A percentile compares a stretch with the other conserved stretches of the same genome.
These are phyloP conservation scores for Naegleria gruberi DNA, from an alignment of 208 protist genomes.

Conservation along the genomic window DNA sequence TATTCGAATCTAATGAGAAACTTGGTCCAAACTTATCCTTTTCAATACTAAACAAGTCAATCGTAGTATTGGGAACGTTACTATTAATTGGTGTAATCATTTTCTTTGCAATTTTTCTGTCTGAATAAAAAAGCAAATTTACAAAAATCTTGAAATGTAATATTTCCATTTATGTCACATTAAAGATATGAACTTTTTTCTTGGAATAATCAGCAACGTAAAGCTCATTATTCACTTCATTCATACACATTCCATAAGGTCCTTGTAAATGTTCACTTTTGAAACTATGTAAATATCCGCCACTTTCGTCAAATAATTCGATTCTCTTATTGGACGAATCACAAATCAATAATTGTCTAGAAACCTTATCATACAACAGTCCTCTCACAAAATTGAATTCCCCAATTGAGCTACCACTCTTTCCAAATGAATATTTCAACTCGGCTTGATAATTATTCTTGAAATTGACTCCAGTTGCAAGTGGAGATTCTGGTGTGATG, in stretches of 20 bases:
- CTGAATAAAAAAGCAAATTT: too few relatives aligned
- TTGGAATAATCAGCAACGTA: neutral
- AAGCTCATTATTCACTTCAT: neutral
- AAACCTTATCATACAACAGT: neutral
- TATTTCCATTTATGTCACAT: too few relatives aligned
- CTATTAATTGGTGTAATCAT: too few relatives aligned
- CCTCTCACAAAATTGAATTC: neutral
- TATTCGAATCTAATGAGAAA: too few relatives aligned
- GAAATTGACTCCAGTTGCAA: neutral
- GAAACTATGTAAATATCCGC: neutral
- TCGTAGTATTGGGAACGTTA: too few relatives aligned
- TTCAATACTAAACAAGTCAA: too few relatives aligned
- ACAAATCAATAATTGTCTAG: neutral
- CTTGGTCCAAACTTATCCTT: too few relatives aligned
- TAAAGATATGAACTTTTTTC: neutral
- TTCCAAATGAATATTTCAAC: too few relatives aligned
- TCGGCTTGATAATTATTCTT: too few relatives aligned
- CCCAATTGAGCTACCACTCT: neutral
- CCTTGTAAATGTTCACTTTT: neutral
- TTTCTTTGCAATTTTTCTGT: too few relatives aligned
- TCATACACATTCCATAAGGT: neutral
- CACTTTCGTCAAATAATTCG: neutral
- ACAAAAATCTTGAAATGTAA: too few relatives aligned
- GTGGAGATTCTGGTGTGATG: too few relatives aligned
- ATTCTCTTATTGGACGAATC: neutral